A percentile compares a stretch with the other conserved stretches of the same genome.
Evolutionary conservation across 2,329 filamentous ascomycete species (phyloP).

Genomic region (Kalaharituber pfeilii): DNA sequence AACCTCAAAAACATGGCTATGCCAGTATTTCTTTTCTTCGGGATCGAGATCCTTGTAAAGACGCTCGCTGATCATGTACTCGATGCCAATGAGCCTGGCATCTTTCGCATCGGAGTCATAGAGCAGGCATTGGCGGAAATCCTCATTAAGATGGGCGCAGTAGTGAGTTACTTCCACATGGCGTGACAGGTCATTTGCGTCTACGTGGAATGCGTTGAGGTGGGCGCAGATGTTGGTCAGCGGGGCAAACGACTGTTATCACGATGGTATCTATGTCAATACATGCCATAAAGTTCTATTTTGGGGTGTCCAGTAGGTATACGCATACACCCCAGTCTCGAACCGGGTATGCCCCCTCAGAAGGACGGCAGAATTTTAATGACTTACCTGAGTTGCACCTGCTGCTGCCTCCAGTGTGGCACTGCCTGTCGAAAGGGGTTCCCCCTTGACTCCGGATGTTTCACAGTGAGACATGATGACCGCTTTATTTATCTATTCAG

Average conservation of each 20-base stretch:
- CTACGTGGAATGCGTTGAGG: constrained; percentile 73
- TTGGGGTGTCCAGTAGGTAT: too few relatives aligned
- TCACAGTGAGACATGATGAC: background rate
- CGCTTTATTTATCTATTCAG: background rate
- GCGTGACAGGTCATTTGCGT: constrained; percentile 50
- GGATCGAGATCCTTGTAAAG: constrained; percentile 48
- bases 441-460: background rate
- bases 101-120: constrained; percentile 53
- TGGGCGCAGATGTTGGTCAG: constrained; percentile 63
- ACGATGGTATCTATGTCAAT: too few relatives aligned
- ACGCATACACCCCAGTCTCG: too few relatives aligned
- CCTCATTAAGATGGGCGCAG: constrained; percentile 55
- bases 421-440: background rate
- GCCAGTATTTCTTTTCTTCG: constrained; percentile 61
- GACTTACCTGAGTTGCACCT: background rate
- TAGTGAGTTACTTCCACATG: constrained; percentile 70
- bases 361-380: background rate
- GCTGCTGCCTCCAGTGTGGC: background rate
- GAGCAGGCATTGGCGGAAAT: constrained; percentile 69
- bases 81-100: constrained; percentile 63
- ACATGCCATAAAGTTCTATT: too few relatives aligned
- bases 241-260: constrained; percentile 44
- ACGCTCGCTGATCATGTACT: constrained; percentile 65
- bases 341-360: too few relatives aligned
- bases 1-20: constrained; percentile 57